Conservation (phyloP, 2,329 filamentous ascomycete species). For the Scolecobasidium constrictum region DNA sequence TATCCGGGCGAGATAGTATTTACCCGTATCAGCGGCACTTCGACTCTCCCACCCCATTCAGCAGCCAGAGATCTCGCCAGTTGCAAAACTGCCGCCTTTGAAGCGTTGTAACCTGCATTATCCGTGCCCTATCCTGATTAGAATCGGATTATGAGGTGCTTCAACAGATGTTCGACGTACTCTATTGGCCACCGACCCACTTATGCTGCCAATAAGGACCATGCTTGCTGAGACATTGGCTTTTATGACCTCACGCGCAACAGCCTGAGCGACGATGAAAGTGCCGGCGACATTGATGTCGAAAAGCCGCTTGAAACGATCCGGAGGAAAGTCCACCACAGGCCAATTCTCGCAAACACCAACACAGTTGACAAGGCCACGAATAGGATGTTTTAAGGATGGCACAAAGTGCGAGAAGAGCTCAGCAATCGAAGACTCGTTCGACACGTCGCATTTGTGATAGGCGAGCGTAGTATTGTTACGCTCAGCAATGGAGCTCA, state of each 20-base stretch:
- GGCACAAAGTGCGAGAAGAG: background rate
- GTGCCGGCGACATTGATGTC: background rate
- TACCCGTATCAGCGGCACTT: conserved; percentile 25
- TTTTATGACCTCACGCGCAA: background rate
- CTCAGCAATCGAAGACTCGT: background rate
- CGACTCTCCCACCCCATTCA: conserved; percentile 21
- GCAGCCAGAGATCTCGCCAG: conserved; percentile 31
- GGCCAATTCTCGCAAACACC: background rate
- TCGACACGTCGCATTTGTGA: background rate
- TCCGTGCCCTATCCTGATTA: conserved; percentile 13
- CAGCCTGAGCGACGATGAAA: background rate
- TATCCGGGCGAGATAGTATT: conserved; percentile 26
- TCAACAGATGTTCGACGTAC: background rate
- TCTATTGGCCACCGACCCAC: background rate
- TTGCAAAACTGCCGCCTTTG: conserved; percentile 33
- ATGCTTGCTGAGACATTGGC: background rate
- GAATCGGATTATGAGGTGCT: background rate
- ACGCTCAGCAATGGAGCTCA: too few relatives aligned
- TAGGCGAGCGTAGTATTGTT: background rate
- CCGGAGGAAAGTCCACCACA: background rate
- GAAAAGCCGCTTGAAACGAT: background rate
- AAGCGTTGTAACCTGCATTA: conserved; percentile 25
- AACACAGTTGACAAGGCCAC: background rate
- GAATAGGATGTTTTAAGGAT: background rate
- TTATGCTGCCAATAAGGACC: background rate